Evolutionary conservation across 2,329 filamentous ascomycete genomes (phyloP), one percentile per base, ranked within the genome.

Genomic region (Pyrenochaeta sp.): DNA sequence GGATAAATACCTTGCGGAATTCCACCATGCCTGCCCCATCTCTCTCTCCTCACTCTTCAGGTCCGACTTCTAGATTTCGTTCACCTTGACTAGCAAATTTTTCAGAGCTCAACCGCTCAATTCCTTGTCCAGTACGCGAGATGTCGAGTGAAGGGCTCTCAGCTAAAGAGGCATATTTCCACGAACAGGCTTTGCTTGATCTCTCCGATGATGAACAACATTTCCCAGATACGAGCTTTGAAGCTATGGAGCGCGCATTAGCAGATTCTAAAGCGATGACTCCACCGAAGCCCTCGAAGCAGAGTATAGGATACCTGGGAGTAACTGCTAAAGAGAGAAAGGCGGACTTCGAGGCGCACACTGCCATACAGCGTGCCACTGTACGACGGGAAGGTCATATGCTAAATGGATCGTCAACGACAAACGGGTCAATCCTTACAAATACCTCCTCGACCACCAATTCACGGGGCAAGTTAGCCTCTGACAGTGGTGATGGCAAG

Each of bases 281-380:
- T 15, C 55, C 56, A 30, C 62, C 61, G n/a, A 57, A 37, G 15
- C 48, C 60, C 12, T 15, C 42, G 10, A 60, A 54, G 18, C 57
- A 59, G 29, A 53, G 12, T 67, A 66, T 50, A 73, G 66, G 48
- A 72, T 75, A 20, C 52, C 70, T 10, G 71, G n/a, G 71, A 2
- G 62, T 66, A 32, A 73, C 69, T 1, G 67, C 71, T 2, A 72
- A 66, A 51, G 64, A 74, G 45, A 59, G 49, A 36, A 63, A 61
- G 45, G 66, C 60, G 21, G 63, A 67, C 2, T 72, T 71, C 21
- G 61, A 69, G 39, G 49, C 60, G n/a, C 50, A 67, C 31, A 45
- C 68, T 4, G 44, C 44, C 27, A 61, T 48, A 30, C 61, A 61
- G 21, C 68, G 61, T 36, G 46, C 52, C 20, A 42, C 14, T 18